Percentiles rank a stretch among this genome's conserved stretches.
Conservation (phyloP, 257 asterid genomes). For the Nicotiana knightiana region DNA sequence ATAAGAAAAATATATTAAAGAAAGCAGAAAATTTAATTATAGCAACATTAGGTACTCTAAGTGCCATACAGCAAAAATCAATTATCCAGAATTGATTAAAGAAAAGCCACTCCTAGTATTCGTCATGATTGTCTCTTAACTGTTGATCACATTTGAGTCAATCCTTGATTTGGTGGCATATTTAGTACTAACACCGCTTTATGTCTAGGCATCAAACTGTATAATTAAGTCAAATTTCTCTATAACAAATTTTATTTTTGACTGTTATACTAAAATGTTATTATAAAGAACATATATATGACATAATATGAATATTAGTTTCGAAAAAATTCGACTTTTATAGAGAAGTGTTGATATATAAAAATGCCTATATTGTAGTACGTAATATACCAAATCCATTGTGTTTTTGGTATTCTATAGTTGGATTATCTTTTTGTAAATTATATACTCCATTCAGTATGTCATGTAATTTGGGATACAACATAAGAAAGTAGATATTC, state of each 20-base stretch:
- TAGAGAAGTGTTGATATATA: too few relatives aligned
- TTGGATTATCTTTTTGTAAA: not conserved
- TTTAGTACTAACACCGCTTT: not conserved
- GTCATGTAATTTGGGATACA: not conserved
- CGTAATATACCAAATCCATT: not conserved
- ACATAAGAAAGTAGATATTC: not conserved
- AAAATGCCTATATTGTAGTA: not conserved
- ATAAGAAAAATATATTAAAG: not conserved
- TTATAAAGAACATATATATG: too few relatives aligned
- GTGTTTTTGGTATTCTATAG: not conserved
- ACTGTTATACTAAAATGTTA: too few relatives aligned
- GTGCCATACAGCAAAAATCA: slow-evolving; percentile 9
- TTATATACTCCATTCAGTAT: not conserved
- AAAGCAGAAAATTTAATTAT: not conserved
- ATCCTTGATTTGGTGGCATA: not conserved
- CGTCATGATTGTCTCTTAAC: slow-evolving; percentile 6
- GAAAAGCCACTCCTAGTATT: not conserved
- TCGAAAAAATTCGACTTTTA: too few relatives aligned
- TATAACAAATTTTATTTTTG: too few relatives aligned
- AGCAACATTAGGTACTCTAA: not conserved
- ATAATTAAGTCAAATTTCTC: not conserved
- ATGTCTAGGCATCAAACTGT: not conserved
- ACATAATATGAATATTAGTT: too few relatives aligned
- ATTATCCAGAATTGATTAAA: not conserved
- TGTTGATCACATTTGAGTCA: not conserved